Evolutionary conservation across 768 basidiomycete genomes (phyloP), one percentile per base, ranked within the genome.

Genomic region (Amanita exitialis): DNA sequence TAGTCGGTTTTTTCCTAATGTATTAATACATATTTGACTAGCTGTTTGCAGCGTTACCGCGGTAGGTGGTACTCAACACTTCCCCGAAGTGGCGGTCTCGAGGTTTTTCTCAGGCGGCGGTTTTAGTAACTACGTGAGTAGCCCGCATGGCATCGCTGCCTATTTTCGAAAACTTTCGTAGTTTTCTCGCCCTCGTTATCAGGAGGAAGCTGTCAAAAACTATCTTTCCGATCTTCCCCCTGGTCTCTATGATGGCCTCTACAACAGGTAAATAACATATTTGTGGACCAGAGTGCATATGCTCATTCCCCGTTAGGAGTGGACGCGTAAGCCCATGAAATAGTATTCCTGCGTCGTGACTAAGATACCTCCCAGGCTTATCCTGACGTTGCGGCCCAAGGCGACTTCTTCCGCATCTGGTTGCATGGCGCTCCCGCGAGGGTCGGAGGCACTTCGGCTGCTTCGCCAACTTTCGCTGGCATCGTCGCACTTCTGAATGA

Each of bases 371-470:
- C 37, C 9, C 52, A 77, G 80, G 84, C 67, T 9, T 69, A 71
- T 57, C 86, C 84, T 8, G 86, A 88, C 55, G 81, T 87, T 30
- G 66, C 83, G 0, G 82, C 85, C 0, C 82, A 82, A 58, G 69
- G 71, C 0, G 58, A 61, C 38, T 60, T 64, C 32, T 86, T 77
- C 70, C 62, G 65, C 10, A 70, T 85, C 38, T 70, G 71, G 62
- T 62, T 72, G 43, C 48, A 58, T 23, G 80, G 80, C 3, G 15
- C 43, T 5, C 27, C 66, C 10, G 53, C 52, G n/a, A 59, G 62
- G 1, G 71, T 79, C 50, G 75, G 68, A 1, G 86, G 86, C 30
- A 89, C 86, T 1, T 85, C 83, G 12, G 80, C 80, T 0, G 60
- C 83, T 1, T 59, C 80, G 6, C 86, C 85, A 0, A 71, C 82